Base-by-base conservation (phyloP, 495 filamentous ascomycete genomes). In the Parathielavia appendiculata region DNA sequence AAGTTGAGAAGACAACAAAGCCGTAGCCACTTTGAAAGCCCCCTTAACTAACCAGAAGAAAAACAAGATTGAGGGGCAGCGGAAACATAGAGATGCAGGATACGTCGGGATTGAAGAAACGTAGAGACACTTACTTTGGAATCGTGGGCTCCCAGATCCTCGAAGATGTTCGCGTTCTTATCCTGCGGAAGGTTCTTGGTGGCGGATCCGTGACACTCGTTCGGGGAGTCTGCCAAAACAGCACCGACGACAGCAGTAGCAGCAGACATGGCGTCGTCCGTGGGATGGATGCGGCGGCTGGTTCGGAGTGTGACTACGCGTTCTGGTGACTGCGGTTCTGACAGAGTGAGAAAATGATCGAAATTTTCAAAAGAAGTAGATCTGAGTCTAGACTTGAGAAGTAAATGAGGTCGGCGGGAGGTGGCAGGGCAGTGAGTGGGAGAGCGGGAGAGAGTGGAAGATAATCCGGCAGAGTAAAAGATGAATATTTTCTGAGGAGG, bases 161-260 rank as follows among this genome's bases (percentile, higher is more conserved):
- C 67, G 0, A 59, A 52, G 10, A 55, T 50, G 56, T 68, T 73
- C 41, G 66, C 51, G 56, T 80, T 81, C 64, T 80, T 74, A 58
- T 76, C 75, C 58, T 72, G 73, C 14, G 72, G 69, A 52, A 55
- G 51, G 51, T 58, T 73, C 57, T 72, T 70, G 57, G 68, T 60
- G 22, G 65, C 58, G 23, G 63, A 61, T 9, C 67, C 62, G 10
- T 76, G 75, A 58, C 77, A 74, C 53, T 72, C 67, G 50, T 62
- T 66, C 30, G 81, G 79, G 45, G 81, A 83, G 39, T 77, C 80
- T 26, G 73, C 75, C 16, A 77, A 75, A 32, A 35, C 35, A 9
- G 34, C 49, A 26, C 49, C 36, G 32, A 69, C 61, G 20, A 69
- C 53, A 26, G 68, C 55, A 61, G 69, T 63, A 20, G 70, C 57